These are phyloP conservation scores for Stenogyne calaminthoides DNA, from an alignment of 305 asterid genomes.

Conservation along the genomic window DNA sequence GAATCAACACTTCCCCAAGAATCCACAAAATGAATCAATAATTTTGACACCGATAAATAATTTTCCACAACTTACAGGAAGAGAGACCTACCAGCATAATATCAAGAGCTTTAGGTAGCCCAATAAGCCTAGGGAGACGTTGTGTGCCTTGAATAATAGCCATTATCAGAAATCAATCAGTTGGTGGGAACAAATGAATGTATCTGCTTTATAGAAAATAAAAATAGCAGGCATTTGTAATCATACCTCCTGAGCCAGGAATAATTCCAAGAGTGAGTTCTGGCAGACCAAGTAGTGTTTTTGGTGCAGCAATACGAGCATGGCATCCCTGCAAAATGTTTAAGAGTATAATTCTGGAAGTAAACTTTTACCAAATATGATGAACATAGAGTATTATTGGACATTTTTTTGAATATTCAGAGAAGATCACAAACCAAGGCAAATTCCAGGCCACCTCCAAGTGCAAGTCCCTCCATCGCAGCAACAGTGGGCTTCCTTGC, in stretches of 20 bases:
- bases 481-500: constrained; percentile 92
- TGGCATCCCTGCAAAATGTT: constrained; percentile 72
- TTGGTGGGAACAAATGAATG: constrained; percentile 24
- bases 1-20: constrained; percentile 4
- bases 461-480: constrained; percentile 94
- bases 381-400: neutral
- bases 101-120: constrained; percentile 82
- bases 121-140: constrained; percentile 93
- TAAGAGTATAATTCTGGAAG: constrained; percentile 14
- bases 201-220: constrained; percentile 14
- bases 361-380: constrained; percentile 18
- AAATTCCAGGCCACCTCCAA: constrained; percentile 96
- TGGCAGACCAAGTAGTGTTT: constrained; percentile 83
- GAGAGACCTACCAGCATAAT: constrained; percentile 77
- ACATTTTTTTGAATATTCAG: constrained; percentile 8
- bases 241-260: constrained; percentile 92
- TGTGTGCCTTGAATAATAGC: constrained; percentile 74
- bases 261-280: constrained; percentile 94
- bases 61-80: constrained; percentile 10
- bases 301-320: constrained; percentile 89
- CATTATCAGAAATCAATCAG: constrained; percentile 23
- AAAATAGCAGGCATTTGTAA: constrained; percentile 31
- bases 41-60: neutral
- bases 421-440: constrained; percentile 68
- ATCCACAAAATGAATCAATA: constrained; percentile 17